These are phyloP conservation scores for Citrus reticulata DNA, from an alignment of 345 rosid species.

Conservation along the genomic window DNA sequence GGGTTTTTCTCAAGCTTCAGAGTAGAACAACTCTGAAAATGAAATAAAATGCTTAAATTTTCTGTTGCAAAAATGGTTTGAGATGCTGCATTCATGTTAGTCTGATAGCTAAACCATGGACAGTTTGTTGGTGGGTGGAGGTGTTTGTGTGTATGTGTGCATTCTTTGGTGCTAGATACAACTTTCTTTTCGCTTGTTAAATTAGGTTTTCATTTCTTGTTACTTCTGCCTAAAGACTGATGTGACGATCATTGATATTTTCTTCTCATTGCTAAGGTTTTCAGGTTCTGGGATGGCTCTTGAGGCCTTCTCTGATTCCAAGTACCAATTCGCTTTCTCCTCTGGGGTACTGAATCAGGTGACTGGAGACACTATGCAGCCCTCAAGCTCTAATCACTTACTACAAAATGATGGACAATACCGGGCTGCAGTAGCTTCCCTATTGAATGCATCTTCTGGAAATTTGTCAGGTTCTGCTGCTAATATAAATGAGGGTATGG, in stretches of 20 bases:
- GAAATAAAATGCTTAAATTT: background rate
- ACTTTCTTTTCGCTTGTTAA: background rate
- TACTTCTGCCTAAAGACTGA: background rate
- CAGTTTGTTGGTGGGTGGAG: background rate
- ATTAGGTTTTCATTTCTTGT: background rate
- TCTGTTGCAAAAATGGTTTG: background rate
- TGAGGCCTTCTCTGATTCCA: slow-evolving; percentile 11
- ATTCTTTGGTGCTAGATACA: background rate
- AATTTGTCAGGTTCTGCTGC: slow-evolving; percentile 1
- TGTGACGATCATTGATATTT: background rate
- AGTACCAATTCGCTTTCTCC: background rate
- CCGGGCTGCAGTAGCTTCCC: slow-evolving; percentile 3
- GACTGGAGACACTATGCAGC: background rate
- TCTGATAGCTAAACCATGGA: background rate
- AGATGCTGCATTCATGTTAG: background rate
- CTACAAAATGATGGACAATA: background rate
- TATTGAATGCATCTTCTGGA: slow-evolving; percentile 1
- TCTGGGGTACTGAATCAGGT: background rate
- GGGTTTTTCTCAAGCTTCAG: background rate
- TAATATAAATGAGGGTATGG: background rate
- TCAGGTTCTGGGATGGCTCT: slow-evolving; percentile 7
- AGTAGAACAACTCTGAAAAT: background rate
- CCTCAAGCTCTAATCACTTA: background rate
- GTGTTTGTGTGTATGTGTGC: background rate
- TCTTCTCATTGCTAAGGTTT: background rate